A percentile compares a stretch with the other conserved stretches of the same genome.
phyloP scores from a whole-genome alignment of 2,329 filamentous ascomycete species.

The Trichoderma asperellum region DNA sequence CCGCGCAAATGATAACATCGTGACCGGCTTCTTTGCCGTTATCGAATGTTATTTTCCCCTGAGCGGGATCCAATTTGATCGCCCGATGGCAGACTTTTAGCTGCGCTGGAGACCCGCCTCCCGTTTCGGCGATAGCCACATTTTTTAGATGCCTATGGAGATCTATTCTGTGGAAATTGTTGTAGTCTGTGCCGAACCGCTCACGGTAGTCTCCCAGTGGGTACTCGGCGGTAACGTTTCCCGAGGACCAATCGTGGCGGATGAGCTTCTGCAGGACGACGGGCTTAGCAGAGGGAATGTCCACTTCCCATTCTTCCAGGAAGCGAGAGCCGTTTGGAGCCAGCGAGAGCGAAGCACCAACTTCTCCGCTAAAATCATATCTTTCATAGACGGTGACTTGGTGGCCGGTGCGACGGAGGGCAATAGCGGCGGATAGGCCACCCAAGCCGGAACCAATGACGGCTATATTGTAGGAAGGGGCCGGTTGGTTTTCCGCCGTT shows the following conservation, averaged over 20 bases:
- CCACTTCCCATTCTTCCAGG: constrained; percentile 65
- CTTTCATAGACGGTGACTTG: constrained; percentile 63
- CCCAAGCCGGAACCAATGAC: constrained; percentile 48
- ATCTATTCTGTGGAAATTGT: constrained; percentile 67
- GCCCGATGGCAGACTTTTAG: constrained; percentile 58
- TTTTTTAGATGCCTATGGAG: constrained; percentile 66
- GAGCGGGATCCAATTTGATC: constrained; percentile 53
- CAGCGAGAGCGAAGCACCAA: constrained; percentile 64
- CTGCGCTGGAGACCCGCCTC: constrained; percentile 54
- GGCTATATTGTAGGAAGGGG: constrained; percentile 40
- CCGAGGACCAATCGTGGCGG: constrained; percentile 66
- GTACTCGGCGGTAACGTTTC: constrained; percentile 61
- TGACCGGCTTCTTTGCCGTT: constrained; percentile 53
- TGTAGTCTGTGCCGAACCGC: constrained; percentile 63
- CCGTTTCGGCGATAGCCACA: constrained; percentile 53
- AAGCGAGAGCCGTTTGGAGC: constrained; percentile 68
- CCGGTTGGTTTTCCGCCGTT: neutral
- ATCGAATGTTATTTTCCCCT: constrained; percentile 53
- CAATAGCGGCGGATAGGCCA: constrained; percentile 45
- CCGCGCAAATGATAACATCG: constrained; percentile 62
- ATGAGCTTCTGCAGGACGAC: constrained; percentile 64
- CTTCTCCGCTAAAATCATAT: constrained; percentile 65
- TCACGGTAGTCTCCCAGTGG: constrained; percentile 63
- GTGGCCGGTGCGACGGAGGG: constrained; percentile 48
- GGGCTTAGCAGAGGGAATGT: constrained; percentile 61